These are phyloP conservation scores for Catunica adiposa DNA, from an alignment of 2,329 filamentous ascomycete genomes.

Conservation along the genomic window DNA sequence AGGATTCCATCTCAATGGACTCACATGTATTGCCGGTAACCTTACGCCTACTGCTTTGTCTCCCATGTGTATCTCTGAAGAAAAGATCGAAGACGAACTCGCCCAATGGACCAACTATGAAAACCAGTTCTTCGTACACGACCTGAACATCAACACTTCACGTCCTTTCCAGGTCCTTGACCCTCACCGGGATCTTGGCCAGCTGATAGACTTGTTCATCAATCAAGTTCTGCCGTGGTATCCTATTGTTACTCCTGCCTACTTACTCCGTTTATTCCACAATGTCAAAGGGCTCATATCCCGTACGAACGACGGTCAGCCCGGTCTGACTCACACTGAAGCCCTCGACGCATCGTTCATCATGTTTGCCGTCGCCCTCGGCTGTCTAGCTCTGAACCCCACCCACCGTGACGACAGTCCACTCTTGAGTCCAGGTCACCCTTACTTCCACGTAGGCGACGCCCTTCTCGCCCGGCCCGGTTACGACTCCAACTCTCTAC, in stretches of 20 bases:
- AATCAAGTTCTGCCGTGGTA: conserved; percentile 16
- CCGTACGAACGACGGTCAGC: not conserved
- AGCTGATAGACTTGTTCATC: conserved; percentile 15
- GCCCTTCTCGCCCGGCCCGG: not conserved
- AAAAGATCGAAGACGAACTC: not conserved
- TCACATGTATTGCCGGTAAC: conserved; percentile 9
- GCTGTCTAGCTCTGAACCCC: conserved; percentile 8
- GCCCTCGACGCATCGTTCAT: conserved; percentile 13
- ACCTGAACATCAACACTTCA: not conserved
- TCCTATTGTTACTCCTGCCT: conserved; percentile 16
- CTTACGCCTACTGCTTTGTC: conserved; percentile 1
- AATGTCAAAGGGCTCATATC: conserved; percentile 6
- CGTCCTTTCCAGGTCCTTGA: conserved; percentile 7
- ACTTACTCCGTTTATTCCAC: conserved; percentile 10
- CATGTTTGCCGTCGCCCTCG: conserved; percentile 15
- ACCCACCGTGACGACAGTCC: conserved; percentile 9
- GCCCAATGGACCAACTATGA: conserved; percentile 8
- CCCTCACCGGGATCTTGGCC: conserved; percentile 12
- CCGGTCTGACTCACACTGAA: not conserved
- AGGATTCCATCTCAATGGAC: conserved; percentile 12
- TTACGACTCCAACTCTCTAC: not conserved
- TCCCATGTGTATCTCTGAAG: conserved; percentile 2
- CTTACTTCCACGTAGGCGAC: conserved; percentile 15
- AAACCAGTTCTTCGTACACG: conserved; percentile 8
- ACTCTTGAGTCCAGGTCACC: conserved; percentile 5